phyloP scores from a whole-genome alignment of 352 stramenopile genomes.

The Pythium oligandrum region DNA sequence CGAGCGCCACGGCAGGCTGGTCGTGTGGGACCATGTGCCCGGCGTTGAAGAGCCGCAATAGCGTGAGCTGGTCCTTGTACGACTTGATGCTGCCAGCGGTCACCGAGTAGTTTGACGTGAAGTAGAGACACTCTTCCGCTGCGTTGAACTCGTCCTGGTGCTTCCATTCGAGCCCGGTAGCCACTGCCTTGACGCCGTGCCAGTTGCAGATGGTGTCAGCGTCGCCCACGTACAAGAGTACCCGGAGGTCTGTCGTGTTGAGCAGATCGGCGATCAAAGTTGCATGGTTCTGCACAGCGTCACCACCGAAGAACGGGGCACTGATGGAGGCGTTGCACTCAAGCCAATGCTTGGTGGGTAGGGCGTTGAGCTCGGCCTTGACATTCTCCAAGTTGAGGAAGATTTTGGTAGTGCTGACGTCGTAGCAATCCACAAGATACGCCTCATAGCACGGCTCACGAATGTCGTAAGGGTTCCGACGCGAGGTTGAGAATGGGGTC shows the following conservation, averaged over 20 bases:
- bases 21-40: constrained; percentile 52
- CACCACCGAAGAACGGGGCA: constrained; percentile 62
- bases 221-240: constrained; percentile 93
- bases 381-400: constrained; percentile 15
- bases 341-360: not conserved
- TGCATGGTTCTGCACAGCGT: constrained; percentile 89
- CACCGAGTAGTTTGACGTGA: constrained; percentile 1
- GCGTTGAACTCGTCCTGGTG: constrained; percentile 71
- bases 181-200: constrained; percentile 90
- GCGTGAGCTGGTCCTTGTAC: constrained; percentile 26
- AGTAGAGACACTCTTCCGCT: constrained; percentile 11
- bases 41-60: constrained; percentile 40
- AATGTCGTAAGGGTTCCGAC: constrained; percentile 76
- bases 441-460: constrained; percentile 42
- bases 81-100: constrained; percentile 24
- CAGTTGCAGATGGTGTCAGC: constrained; percentile 95
- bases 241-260: constrained; percentile 24
- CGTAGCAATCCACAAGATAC: constrained; percentile 50
- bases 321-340: constrained; percentile 49
- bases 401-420: constrained; percentile 17
- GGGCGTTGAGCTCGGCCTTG: not conserved
- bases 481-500: constrained; percentile 31
- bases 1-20: constrained; percentile 38
- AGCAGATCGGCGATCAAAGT: constrained; percentile 72
- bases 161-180: constrained; percentile 79